phyloP scores from a whole-genome alignment of 2,329 filamentous ascomycete genomes.

The Ceratocystis smalleyi region DNA sequence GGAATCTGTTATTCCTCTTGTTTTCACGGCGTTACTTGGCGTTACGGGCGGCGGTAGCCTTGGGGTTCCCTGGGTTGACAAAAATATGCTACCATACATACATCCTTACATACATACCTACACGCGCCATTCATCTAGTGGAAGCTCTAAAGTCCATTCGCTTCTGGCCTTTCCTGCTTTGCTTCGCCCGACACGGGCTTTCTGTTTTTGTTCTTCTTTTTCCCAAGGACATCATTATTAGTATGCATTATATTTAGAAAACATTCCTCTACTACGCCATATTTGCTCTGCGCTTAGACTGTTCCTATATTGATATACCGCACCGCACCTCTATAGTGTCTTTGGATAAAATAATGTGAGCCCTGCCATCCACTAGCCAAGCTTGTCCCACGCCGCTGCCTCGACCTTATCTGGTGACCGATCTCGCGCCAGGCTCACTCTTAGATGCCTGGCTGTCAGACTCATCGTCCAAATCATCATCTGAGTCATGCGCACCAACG shows the following conservation, averaged over 20 bases:
- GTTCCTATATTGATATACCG: neutral
- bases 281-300: neutral
- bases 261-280: constrained; percentile 1
- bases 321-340: neutral
- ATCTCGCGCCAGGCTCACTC: neutral
- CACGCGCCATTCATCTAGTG: neutral
- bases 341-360: neutral
- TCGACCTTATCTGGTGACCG: neutral
- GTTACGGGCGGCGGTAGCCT: neutral
- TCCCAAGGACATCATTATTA: neutral
- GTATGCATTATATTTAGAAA: constrained; percentile 3
- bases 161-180: neutral
- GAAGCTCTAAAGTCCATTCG: neutral
- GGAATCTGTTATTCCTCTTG: neutral
- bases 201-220: neutral
- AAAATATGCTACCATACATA: neutral
- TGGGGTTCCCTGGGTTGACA: neutral
- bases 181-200: neutral
- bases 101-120: neutral
- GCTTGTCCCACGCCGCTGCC: neutral
- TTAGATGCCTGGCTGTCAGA: constrained; percentile 22
- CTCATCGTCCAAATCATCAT: constrained; percentile 28
- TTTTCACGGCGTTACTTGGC: constrained; percentile 2
- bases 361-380: neutral
- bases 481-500: constrained; percentile 38